Evolutionary conservation across 352 stramenopile species (phyloP), one percentile per base, ranked within the genome.

Genomic region (Phytopythium aichiense): DNA sequence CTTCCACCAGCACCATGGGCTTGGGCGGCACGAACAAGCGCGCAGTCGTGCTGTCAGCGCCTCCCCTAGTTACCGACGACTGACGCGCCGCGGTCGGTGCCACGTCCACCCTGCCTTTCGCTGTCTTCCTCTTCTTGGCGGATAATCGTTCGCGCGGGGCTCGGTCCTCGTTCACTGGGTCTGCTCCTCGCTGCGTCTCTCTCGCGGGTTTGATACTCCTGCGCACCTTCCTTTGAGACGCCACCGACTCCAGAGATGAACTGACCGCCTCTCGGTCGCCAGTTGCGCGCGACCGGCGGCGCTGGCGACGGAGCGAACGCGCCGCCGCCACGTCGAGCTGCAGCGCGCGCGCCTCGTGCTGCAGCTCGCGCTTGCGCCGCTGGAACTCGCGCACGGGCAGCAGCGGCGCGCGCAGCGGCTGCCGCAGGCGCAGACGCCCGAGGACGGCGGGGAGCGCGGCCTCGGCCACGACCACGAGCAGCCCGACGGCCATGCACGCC

Each of bases 311-410:
- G 18, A 57, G 31, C 35, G 31, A 45, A 2, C 51, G 30, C 51
- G 30, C 51, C 3, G 51, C 51, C 8, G 30, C 54, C 9, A 59
- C n/a, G 0, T 59, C 54, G 12, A 16, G n/a, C 54, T 37, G 35
- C 4, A 50, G 2, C 0, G 31, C 22, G 54, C 38, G 54, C 12
- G 25, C 35, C 37, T 49, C 30, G 3, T 43, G 54, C 35, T 49
- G 12, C 7, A 59, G 37, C 15, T 11, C 54, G 37, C 54, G 54
- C 54, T 33, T 59, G 23, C 54, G 54, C 20, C 25, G 35, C 33
- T n/a, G 54, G 37, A 59, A 59, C 37, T 50, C 37, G 35, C 37
- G 54, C 33, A 35, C 4, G 8, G 54, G 33, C n/a, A 59, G 54
- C 37, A 59, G n/a, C 6, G 54, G 54, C 37, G 54, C 54, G 22